Base-by-base conservation (phyloP, 2,329 filamentous ascomycete genomes). In the Aspergillus eucalypticola region DNA sequence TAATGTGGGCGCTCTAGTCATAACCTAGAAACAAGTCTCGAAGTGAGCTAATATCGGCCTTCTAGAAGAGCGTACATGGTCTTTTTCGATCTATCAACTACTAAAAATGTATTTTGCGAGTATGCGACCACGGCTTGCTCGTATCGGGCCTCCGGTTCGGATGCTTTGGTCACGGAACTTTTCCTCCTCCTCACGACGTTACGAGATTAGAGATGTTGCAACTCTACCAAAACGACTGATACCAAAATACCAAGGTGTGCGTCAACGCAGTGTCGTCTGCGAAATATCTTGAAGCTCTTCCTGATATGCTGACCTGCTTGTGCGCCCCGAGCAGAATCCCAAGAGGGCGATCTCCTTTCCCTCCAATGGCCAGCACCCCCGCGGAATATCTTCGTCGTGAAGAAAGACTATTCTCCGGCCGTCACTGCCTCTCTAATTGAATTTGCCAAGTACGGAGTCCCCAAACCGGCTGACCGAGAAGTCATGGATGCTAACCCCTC, bases 331-430 rank as follows among this genome's bases (percentile, higher is more conserved):
- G 42, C 71, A 85, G 86, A 87, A 71, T 85, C 80, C 17, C 79
- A 75, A 27, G 76, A 80, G 27, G 84, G 84, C 69, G 86, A 88
- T 60, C 81, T 90, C 2, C 81, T 90, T 39, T 85, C 84, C 62
- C 78, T 90, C 38, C 82, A 85, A 76, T 91, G 88, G 88, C 86
- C 87, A 5, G 80, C 82, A 15, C 87, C 88, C 38, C 88, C 87
- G 2, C 84, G 86, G 54, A 91, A 90, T 67, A 79, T 91, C 56
- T 80, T 91, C 60, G 76, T 91, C 58, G 84, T 90, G 49, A 88
- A 88, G 73, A 91, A 91, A 72, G 82, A 86, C 64, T 79, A 83
- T 64, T 83, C 84, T 2, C 78, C 81, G 2, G 75, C 76, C 27
- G 83, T 87, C 54, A 85, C 83, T 27, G 74, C 80, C 13, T 84